Percentiles rank a stretch among this genome's conserved stretches.
These are phyloP conservation scores for Pouteria glomerata DNA, from an alignment of 148 eudicot species.

Conservation along the genomic window DNA sequence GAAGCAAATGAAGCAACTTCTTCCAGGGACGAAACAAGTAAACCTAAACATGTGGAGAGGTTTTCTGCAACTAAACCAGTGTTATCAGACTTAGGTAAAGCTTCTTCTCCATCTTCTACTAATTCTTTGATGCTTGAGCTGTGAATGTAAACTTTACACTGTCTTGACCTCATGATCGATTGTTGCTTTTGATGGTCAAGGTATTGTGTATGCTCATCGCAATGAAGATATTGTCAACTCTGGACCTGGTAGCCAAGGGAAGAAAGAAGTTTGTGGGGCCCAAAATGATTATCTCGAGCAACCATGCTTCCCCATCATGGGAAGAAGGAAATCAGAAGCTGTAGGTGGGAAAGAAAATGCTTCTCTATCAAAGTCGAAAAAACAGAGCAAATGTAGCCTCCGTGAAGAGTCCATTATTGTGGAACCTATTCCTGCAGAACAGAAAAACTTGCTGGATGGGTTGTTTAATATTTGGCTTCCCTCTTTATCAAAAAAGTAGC, in stretches of 20 bases:
- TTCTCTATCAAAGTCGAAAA: slow-evolving; percentile 27
- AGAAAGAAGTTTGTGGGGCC: slow-evolving; percentile 7
- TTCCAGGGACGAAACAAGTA: slow-evolving; percentile 14
- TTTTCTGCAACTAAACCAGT: slow-evolving; percentile 27
- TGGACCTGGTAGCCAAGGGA: slow-evolving; percentile 27
- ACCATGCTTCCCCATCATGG: slow-evolving; percentile 9
- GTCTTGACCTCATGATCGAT: neutral
- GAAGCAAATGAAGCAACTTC: slow-evolving; percentile 27
- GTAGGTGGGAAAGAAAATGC: slow-evolving; percentile 12
- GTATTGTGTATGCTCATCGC: slow-evolving; percentile 85
- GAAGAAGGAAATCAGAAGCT: slow-evolving; percentile 23
- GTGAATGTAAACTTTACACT: no score
- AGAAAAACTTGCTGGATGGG: slow-evolving; percentile 48
- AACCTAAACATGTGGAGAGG: slow-evolving; percentile 18
- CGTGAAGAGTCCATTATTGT: slow-evolving; percentile 47
- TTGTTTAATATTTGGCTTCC: no score
- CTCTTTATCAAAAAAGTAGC: no score
- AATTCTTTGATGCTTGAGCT: neutral
- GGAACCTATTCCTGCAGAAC: no score
- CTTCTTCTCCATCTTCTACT: slow-evolving; percentile 1
- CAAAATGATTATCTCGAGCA: slow-evolving; percentile 13
- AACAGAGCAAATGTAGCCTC: slow-evolving; percentile 44
- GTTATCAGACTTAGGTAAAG: slow-evolving; percentile 70
- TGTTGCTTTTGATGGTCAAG: slow-evolving; percentile 31
- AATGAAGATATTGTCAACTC: slow-evolving; percentile 72